Evolutionary conservation across 176 grass and related monocot genomes (phyloP).

Genomic region (Secale cereale): DNA sequence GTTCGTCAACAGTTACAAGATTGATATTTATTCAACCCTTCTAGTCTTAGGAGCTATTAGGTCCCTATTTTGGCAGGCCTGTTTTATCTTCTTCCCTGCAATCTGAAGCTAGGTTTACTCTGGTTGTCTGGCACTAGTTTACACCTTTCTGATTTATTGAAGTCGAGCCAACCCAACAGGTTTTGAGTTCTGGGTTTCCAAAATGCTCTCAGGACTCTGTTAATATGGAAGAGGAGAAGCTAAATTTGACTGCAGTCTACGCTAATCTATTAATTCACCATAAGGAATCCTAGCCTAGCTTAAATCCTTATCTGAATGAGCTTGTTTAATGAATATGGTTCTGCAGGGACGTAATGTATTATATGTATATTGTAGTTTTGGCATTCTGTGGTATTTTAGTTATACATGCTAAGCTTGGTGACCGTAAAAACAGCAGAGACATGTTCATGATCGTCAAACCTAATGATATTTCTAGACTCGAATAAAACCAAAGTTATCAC

Average conservation of each 20-base stretch:
- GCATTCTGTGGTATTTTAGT: not conserved
- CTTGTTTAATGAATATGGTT: conserved; percentile 5
- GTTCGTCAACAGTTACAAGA: not conserved
- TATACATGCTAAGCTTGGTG: conserved; percentile 14
- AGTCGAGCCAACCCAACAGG: not conserved
- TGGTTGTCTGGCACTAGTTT: not conserved
- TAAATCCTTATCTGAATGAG: not conserved
- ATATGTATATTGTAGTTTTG: not conserved
- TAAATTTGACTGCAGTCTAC: not conserved
- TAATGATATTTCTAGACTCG: conserved; percentile 2
- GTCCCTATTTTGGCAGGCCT: not conserved
- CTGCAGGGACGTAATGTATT: not conserved
- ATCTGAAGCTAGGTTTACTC: not conserved
- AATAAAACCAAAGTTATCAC: not conserved
- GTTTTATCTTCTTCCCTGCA: not conserved
- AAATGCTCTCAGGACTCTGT: conserved; percentile 6
- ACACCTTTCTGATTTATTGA: not conserved
- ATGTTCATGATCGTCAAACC: not conserved
- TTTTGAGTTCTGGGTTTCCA: conserved; percentile 12
- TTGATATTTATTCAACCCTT: conserved; percentile 10
- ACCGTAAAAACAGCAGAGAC: conserved; percentile 9
- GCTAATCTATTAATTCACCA: not conserved
- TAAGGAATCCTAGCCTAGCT: conserved; percentile 1
- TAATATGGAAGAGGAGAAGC: conserved; percentile 9
- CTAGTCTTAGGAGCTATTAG: not conserved